phyloP scores from a whole-genome alignment of 1,139 yeast species.

The Diutina mesorugosa region DNA sequence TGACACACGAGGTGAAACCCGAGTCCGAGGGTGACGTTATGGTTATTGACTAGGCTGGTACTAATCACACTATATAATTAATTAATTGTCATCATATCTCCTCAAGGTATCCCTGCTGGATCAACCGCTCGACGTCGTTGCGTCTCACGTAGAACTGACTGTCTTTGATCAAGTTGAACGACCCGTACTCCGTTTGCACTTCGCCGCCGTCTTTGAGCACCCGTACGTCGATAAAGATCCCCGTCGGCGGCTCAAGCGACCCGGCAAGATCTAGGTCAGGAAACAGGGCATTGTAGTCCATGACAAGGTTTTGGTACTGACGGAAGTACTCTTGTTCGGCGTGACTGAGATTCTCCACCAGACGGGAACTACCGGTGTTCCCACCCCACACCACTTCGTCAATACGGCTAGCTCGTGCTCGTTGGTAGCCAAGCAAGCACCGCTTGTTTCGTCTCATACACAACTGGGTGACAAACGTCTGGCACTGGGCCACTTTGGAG shows the following conservation, averaged over 20 bases:
- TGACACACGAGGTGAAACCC: not conserved
- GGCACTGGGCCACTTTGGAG: slow-evolving; percentile 48
- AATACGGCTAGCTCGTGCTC: slow-evolving; percentile 53
- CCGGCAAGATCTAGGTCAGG: slow-evolving; percentile 86
- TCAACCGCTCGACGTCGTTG: slow-evolving; percentile 84
- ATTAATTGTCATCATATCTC: slow-evolving; percentile 16
- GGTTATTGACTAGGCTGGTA: not conserved
- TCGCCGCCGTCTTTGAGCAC: slow-evolving; percentile 94
- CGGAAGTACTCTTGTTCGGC: slow-evolving; percentile 71
- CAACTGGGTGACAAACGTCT: slow-evolving; percentile 67
- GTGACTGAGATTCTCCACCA: slow-evolving; percentile 48
- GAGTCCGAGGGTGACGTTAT: not conserved
- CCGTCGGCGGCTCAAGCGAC: slow-evolving; percentile 77
- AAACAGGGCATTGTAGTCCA: slow-evolving; percentile 67
- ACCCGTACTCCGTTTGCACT: slow-evolving; percentile 95
- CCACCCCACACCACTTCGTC: slow-evolving; percentile 58
- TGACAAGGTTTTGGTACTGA: slow-evolving; percentile 56
- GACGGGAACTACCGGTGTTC: slow-evolving; percentile 10
- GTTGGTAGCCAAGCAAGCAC: slow-evolving; percentile 75
- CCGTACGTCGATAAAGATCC: slow-evolving; percentile 85
- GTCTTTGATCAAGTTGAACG: slow-evolving; percentile 86
- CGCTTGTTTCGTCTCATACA: slow-evolving; percentile 82
- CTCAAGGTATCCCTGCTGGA: slow-evolving; percentile 89
- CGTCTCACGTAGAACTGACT: slow-evolving; percentile 91
- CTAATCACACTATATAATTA: not conserved